A percentile compares a stretch with the other conserved stretches of the same genome.
Evolutionary conservation across 805 yeast species (phyloP).

Genomic region (Candida maesae): DNA sequence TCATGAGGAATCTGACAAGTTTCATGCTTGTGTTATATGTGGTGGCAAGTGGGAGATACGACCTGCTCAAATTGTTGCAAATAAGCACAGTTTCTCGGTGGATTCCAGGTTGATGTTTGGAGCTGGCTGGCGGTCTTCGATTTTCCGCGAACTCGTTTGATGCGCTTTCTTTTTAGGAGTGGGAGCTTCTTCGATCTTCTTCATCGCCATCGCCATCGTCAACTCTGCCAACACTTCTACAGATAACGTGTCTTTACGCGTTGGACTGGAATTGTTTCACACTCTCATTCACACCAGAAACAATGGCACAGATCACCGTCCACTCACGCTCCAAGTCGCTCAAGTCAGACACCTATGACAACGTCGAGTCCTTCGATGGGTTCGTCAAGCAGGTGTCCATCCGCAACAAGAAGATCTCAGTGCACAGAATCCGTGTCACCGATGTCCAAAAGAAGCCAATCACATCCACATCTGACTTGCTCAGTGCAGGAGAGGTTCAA

Average conservation of each 20-base stretch:
- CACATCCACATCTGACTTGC: constrained; percentile 13
- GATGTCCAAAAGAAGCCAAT: constrained; percentile 18
- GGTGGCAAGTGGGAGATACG: too few species aligned
- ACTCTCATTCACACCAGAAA: too few species aligned
- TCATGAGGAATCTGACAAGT: constrained; percentile 74
- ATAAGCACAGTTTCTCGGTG: too few species aligned
- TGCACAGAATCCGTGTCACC: constrained; percentile 53
- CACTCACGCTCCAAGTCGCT: constrained; percentile 59
- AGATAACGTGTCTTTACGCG: too few species aligned
- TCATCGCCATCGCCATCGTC: too few species aligned
- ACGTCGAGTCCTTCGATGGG: constrained; percentile 32
- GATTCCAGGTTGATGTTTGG: too few species aligned
- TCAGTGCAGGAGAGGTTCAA: constrained; percentile 36
- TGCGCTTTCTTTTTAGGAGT: too few species aligned
- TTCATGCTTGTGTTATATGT: constrained; percentile 41
- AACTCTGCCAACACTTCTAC: too few species aligned
- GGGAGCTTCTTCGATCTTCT: too few species aligned
- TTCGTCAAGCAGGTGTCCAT: constrained; percentile 41
- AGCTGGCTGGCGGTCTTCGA: too few species aligned
- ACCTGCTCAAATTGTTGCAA: too few species aligned
- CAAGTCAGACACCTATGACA: constrained; percentile 40
- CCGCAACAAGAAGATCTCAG: constrained; percentile 40
- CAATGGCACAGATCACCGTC: constrained; percentile 35
- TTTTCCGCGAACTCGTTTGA: not conserved
- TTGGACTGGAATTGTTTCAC: too few species aligned